Base-by-base conservation (phyloP, 129 eudicot species). In the Mikania micrantha region DNA sequence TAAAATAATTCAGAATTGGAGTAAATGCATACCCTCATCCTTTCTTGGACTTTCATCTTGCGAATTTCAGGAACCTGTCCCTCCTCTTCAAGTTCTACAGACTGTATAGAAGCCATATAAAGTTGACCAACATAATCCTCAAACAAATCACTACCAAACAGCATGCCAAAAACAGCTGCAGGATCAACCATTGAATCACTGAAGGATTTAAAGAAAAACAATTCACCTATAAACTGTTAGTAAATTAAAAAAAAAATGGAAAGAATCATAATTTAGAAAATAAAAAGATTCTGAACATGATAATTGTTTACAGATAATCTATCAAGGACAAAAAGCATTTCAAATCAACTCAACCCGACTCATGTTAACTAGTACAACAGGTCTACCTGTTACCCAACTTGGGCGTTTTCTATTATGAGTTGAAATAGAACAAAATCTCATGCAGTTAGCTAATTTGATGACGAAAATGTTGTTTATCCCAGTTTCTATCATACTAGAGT, bases 111-210 rank as follows among this genome's bases (percentile, higher is more conserved):
- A 58, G 86, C 88, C 84, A 91, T 73, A 40, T 84, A 74, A 74
- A 91, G 97, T 66, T 85, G 85, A 38, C 97, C 96, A 40, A 88
- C 72, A 82, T 91, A 91, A 67, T 88, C 86, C 76, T 85, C 97
- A 70, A 91, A 88, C 64, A 54, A 68, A 41, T 91, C 96, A 76
- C 92, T 91, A 62, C 96, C 97, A 48, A 91, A 88, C n/a, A 85
- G 79, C 97, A 91, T 91, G 45, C 96, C 96, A 85, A 88, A 91
- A 42, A 88, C 94, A 69, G 92, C 73, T 41, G 97, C 81, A 44
- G 97, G 94, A 72, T 91, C 97, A 81, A 88, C 82, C 96, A 91
- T 81, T 50, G 83, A 60, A 50, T 91, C 96, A 73, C 97, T 91
- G 67, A 19, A 57, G 61, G 12, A 40, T 10, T 57, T 68, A 49